These are phyloP conservation scores for Aspergillus candidus DNA, from an alignment of 2,329 filamentous ascomycete genomes.

Conservation along the genomic window DNA sequence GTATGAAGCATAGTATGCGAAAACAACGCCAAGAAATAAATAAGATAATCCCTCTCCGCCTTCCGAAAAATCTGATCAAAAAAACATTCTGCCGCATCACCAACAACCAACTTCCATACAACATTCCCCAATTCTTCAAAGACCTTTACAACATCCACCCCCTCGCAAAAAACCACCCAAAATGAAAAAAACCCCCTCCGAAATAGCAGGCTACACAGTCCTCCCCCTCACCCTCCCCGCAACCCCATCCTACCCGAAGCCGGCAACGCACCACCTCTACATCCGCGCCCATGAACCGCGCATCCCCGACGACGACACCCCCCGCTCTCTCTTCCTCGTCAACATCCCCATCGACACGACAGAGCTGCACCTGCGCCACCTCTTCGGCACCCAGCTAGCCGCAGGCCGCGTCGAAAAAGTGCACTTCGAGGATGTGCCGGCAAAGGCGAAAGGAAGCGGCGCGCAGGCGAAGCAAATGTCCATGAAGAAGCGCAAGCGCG, in stretches of 20 bases:
- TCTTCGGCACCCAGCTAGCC: conserved; percentile 70
- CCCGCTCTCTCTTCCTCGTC: conserved; percentile 80
- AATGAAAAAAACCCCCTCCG: conserved; percentile 33
- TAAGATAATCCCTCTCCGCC: conserved; percentile 9
- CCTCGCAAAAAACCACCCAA: conserved; percentile 6
- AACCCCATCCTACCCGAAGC: conserved; percentile 55
- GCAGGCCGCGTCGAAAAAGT: conserved; percentile 73
- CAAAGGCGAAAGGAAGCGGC: conserved; percentile 28
- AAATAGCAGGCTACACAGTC: conserved; percentile 59
- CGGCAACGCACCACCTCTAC: conserved; percentile 76
- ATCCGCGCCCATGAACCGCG: conserved; percentile 77
- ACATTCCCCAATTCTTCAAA: background rate
- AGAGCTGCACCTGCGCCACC: conserved; percentile 64
- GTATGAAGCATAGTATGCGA: no score
- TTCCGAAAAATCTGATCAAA: conserved; percentile 3
- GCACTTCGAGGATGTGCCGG: conserved; percentile 56
- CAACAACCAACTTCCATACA: background rate
- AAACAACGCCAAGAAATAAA: background rate
- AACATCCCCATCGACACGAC: conserved; percentile 85
- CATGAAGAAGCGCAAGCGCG: conserved; percentile 52
- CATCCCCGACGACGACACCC: conserved; percentile 64
- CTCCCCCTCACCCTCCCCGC: conserved; percentile 63
- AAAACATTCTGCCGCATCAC: conserved; percentile 12
- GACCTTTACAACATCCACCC: background rate
- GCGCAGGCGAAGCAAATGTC: conserved; percentile 9